phyloP scores from a whole-genome alignment of 1,284 basidiomycete species.

The Puccinia horiana region DNA sequence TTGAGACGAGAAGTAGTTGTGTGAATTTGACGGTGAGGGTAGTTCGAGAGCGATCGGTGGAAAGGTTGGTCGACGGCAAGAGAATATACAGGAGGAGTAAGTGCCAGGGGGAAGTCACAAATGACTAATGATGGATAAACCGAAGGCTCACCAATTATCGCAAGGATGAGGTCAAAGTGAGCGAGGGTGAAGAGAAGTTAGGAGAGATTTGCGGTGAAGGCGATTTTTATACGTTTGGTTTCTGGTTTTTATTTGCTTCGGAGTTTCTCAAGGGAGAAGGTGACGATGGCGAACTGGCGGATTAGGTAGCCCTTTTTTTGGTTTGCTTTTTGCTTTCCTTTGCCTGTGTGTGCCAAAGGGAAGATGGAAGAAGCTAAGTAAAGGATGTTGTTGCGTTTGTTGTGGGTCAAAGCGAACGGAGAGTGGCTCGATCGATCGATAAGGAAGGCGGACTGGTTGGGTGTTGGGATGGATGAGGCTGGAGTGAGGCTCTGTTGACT shows the following conservation, averaged over 20 bases:
- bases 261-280: background rate
- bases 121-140: background rate
- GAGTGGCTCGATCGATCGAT: slow-evolving; percentile 3
- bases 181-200: background rate
- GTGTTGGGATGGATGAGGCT: background rate
- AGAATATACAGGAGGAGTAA: background rate
- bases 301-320: background rate
- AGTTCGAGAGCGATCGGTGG: background rate
- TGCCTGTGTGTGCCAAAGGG: background rate
- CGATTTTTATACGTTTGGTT: background rate
- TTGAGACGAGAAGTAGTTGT: background rate
- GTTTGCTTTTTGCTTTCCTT: background rate
- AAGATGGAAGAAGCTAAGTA: background rate
- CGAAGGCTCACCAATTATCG: background rate
- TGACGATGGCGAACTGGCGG: background rate
- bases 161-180: background rate
- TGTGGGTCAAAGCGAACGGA: background rate
- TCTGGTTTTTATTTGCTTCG: background rate
- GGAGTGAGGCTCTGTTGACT: background rate
- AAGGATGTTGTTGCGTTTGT: background rate
- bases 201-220: background rate
- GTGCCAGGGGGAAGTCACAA: background rate
- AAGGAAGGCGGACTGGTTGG: background rate
- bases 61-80: background rate
- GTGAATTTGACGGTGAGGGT: background rate